Conservation (phyloP, 108 stramenopile species). For the Cyclotella kingstonii region DNA sequence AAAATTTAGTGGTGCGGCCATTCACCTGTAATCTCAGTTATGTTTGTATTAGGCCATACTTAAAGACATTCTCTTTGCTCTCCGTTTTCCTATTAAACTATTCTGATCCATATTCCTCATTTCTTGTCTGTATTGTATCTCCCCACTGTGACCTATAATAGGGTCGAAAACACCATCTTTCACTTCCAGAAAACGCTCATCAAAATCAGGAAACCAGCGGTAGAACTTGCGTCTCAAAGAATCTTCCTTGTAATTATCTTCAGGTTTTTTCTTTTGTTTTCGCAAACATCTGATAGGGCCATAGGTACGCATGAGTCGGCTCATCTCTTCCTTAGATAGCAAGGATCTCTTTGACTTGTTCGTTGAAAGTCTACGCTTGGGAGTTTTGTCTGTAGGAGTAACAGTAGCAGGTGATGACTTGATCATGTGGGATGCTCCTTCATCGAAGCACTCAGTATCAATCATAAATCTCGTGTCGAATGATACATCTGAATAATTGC, state of each 20-base stretch:
- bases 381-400: no score
- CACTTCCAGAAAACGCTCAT: constrained; percentile 28
- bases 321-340: constrained; percentile 36
- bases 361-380: no score
- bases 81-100: neutral
- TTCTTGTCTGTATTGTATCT: constrained; percentile 19
- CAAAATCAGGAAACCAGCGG: constrained; percentile 47
- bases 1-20: no score
- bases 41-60: no score
- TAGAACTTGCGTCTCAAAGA: constrained; percentile 42
- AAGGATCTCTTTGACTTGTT: no score
- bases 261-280: constrained; percentile 15
- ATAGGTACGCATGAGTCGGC: constrained; percentile 37
- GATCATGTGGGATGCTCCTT: no score
- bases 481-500: no score
- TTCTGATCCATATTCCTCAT: constrained; percentile 28
- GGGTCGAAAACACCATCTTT: constrained; percentile 24
- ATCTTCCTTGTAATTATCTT: constrained; percentile 21
- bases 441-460: no score
- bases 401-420: no score
- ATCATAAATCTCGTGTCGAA: no score
- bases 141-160: constrained; percentile 28
- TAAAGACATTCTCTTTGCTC: no score
- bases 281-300: constrained; percentile 39
- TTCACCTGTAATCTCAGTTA: no score